Base-by-base conservation (phyloP, 768 basidiomycete species). In the Amyloporia xantha region DNA sequence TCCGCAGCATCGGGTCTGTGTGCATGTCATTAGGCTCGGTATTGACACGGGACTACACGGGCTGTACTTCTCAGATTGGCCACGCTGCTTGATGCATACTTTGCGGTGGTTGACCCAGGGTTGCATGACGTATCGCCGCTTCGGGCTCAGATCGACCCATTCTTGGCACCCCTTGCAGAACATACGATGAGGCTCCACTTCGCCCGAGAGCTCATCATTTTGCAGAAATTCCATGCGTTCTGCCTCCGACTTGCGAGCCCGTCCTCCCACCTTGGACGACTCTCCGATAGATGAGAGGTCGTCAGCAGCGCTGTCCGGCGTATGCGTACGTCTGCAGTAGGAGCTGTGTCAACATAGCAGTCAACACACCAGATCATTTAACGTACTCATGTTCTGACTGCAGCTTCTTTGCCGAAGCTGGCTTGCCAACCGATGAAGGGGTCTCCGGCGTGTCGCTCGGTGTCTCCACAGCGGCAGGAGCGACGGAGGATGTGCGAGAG, bases 151-250 rank as follows among this genome's bases (percentile, higher is more conserved):
- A 35, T 71, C 69, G 15, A 86, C 72, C 64, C 72, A 72, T 51
- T 76, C 74, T 35, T 74, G 65, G 60, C 85, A 87, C 27, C 75
- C 67, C 17, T 65, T 73, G 57, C 85, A 87, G 45, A 72, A 70
- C n/a, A 74, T 81, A 7, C 73, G 71, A 62, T 78, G 74, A 1
- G 76, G 71, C 49, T 83, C 81, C 40, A 83, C 62, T 24, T 71
- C 69, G 24, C 72, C 72, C 51, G 81, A 81, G 41, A 78, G 72
- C 4, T 79, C 67, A 54, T 86, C 77, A 51, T 81, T 78, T 52
- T 75, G 74, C 62, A 82, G 79, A 62, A 81, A 81, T 57, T 79
- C 71, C 30, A 78, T 72, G 24, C 85, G 78, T 54, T 85, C 82
- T 6, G 67, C 64, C 65, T 84, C 84, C 20, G 71, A 77, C 49